A percentile compares a stretch with the other conserved stretches of the same genome.
phyloP scores from a whole-genome alignment of 2,329 filamentous ascomycete species.

The Colletotrichum echinochloae region DNA sequence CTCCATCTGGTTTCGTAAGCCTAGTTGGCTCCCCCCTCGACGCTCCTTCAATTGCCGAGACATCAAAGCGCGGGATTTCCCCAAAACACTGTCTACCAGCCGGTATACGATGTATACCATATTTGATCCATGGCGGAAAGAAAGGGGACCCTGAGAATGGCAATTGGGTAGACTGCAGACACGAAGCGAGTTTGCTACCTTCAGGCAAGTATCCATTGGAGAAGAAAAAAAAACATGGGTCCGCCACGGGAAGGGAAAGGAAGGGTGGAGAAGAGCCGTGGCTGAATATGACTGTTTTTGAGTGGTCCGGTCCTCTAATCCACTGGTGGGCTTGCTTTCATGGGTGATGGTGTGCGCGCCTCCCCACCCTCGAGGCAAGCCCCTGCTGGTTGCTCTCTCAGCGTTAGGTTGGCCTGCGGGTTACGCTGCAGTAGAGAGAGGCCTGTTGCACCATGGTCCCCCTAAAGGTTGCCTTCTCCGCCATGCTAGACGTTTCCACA shows the following conservation, averaged over 20 bases:
- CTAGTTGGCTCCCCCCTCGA: background rate
- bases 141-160: background rate
- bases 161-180: background rate
- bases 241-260: background rate
- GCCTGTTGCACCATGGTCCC: slow-evolving; percentile 4
- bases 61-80: background rate
- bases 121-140: slow-evolving; percentile 11
- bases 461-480: slow-evolving; percentile 21
- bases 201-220: background rate
- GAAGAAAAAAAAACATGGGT: slow-evolving; percentile 9
- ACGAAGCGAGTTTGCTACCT: background rate
- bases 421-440: background rate
- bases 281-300: slow-evolving; percentile 26
- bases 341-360: slow-evolving; percentile 3
- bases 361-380: slow-evolving; percentile 5
- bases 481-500: slow-evolving; percentile 35
- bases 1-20: slow-evolving; percentile 33
- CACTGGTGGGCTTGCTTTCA: slow-evolving; percentile 4
- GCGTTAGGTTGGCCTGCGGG: slow-evolving; percentile 5
- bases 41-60: background rate
- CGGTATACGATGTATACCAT: too few relatives aligned
- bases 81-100: too few relatives aligned
- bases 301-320: background rate
- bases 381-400: background rate
- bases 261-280: slow-evolving; percentile 27